Conservation (phyloP, 2,329 filamentous ascomycete species). For the Sarocladium strictum region DNA sequence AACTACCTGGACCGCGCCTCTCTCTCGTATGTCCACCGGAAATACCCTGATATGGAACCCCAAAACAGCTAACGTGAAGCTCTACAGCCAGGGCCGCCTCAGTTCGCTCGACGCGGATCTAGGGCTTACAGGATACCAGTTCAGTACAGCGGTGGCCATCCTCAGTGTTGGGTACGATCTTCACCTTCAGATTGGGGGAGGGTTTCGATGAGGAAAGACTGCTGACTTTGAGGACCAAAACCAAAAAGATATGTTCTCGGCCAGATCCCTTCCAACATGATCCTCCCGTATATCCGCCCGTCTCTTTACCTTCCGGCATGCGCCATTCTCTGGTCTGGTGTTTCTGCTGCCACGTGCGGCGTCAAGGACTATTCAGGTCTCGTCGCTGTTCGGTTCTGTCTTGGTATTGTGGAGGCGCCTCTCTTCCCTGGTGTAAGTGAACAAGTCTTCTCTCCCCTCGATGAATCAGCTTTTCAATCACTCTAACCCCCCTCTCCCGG, state of each 20-base stretch:
- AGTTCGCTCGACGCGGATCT: slow-evolving; percentile 15
- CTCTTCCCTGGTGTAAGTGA: slow-evolving; percentile 11
- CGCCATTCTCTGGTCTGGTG: slow-evolving; percentile 17
- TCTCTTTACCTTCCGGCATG: slow-evolving; percentile 16
- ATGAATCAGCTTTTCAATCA: no score
- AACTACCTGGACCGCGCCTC: slow-evolving; percentile 16
- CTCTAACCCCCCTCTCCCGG: neutral
- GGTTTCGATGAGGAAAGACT: neutral
- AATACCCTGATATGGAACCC: neutral
- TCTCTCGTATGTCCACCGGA: slow-evolving; percentile 14
- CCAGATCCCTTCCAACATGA: neutral
- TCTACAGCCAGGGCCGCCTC: slow-evolving; percentile 15
- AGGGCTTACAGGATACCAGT: slow-evolving; percentile 14
- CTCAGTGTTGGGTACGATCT: slow-evolving; percentile 13
- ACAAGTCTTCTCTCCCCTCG: neutral
- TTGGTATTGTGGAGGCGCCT: slow-evolving; percentile 15
- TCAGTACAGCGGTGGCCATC: slow-evolving; percentile 14
- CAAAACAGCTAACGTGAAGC: neutral
- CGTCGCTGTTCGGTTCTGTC: slow-evolving; percentile 12
- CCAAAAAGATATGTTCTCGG: neutral
- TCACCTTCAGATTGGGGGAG: no score
- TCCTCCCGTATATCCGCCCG: slow-evolving; percentile 13
- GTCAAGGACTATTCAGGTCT: slow-evolving; percentile 10
- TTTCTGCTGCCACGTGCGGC: slow-evolving; percentile 12
- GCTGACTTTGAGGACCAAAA: neutral